Base-by-base conservation (phyloP, 2,329 filamentous ascomycete species). In the Paracorniculantispora psalliotae region DNA sequence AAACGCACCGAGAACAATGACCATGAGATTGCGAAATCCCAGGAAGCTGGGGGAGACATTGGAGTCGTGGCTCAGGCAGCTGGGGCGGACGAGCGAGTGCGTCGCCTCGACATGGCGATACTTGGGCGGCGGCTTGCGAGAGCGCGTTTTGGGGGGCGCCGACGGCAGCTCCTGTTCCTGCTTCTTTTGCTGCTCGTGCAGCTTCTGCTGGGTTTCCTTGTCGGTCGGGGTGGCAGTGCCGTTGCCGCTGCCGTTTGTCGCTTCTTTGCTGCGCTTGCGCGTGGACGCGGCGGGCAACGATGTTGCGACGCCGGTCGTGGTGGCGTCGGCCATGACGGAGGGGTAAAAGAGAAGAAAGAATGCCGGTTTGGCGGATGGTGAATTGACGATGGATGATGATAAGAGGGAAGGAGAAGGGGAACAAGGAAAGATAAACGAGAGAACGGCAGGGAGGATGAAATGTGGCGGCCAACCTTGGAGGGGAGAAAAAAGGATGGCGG, bases 21-120 rank as follows among this genome's bases (percentile, higher is more conserved):
- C 90, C 91, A 97, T 96, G 63, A 99, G 82, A 71, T 99, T 99
- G 61, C 93, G 82, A 71, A 99, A 97, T 0, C 94, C 94, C 17
- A 96, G 77, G 70, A 97, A 97, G 71, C 91, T 96, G 23, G 92
- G 91, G 2, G 86, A 79, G 12, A 77, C 78, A 48, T 83, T 75
- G 2, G 91, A 84, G 71, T 97, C 94, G 67, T 92, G 89, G 74
- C 91, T 96, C 50, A 97, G 80, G 67, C 89, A 92, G 25, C 93
- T 96, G 8, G 89, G 85, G 60, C 85, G 84, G 39, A 82, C 75
- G 65, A 82, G 72, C 8, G 86, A 86, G 74, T 99, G 94, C 37
- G 96, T 86, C 33, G 92, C 92, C 61, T 90, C 90, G 63, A 96
- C 86, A 83, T 99, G 94, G 65, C 91, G 89, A 77, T 97, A 97